Conservation (phyloP, 192 early-diverging fungal species). For the Umbelopsis vinacea region DNA sequence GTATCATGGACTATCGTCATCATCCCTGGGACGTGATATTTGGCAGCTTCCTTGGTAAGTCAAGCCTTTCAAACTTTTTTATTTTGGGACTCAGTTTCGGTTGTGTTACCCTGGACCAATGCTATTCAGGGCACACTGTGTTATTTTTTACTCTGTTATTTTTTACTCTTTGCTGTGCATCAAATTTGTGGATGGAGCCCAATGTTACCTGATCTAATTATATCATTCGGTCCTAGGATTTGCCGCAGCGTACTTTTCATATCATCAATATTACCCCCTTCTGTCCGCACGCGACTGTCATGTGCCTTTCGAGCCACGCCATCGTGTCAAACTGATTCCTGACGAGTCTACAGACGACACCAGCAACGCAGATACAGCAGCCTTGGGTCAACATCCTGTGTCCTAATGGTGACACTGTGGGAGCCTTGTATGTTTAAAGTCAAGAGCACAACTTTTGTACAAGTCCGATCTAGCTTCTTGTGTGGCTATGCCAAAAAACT, state of each 20-base stretch:
- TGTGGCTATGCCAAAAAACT: too few species aligned
- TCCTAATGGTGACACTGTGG: too few species aligned
- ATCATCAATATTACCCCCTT: slow-evolving; percentile 70
- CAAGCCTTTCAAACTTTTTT: background rate
- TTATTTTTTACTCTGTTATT: too few species aligned
- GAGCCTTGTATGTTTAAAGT: too few species aligned
- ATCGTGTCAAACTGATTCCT: slow-evolving; percentile 1
- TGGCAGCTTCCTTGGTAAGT: slow-evolving; percentile 47
- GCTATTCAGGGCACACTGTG: too few species aligned
- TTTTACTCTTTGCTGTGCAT: too few species aligned
- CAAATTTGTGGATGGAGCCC: background rate
- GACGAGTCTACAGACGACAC: background rate
- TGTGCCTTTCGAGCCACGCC: slow-evolving; percentile 12
- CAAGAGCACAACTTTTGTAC: too few species aligned
- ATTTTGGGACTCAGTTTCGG: background rate
- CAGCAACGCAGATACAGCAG: background rate
- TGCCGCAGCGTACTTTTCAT: slow-evolving; percentile 64
- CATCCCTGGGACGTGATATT: slow-evolving; percentile 79
- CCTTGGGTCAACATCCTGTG: too few species aligned
- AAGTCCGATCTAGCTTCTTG: too few species aligned
- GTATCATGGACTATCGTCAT: slow-evolving; percentile 79
- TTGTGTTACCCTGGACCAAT: too few species aligned
- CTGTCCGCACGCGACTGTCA: slow-evolving; percentile 17
- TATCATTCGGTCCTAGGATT: slow-evolving; percentile 47
- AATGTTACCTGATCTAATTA: background rate